phyloP scores from a whole-genome alignment of 345 rosid species.

The Lepidium africanum region DNA sequence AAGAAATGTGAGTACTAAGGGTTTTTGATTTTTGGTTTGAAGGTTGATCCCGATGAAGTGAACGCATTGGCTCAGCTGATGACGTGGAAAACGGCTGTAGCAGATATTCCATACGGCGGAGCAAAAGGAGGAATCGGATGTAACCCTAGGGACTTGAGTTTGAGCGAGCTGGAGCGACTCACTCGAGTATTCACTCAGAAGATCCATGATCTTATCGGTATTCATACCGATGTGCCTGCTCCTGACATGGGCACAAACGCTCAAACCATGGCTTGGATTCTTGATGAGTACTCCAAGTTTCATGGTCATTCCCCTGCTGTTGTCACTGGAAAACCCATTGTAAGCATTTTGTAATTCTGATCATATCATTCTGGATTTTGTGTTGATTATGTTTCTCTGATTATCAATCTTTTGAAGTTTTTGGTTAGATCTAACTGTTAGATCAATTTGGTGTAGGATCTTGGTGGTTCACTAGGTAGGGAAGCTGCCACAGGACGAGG shows the following conservation, averaged over 20 bases:
- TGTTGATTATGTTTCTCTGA: background rate
- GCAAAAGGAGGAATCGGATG: slow-evolving; percentile 98
- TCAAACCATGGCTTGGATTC: slow-evolving; percentile 98
- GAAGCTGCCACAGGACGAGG: slow-evolving; percentile 99
- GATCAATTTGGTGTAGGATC: slow-evolving; percentile 52
- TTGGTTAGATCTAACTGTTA: background rate
- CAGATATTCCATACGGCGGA: slow-evolving; percentile 92
- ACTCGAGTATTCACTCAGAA: slow-evolving; percentile 97
- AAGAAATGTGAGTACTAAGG: background rate
- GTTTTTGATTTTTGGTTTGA: background rate
- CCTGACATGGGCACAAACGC: slow-evolving; percentile 97
- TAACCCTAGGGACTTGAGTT: slow-evolving; percentile 53
- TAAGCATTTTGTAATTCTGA: slow-evolving; percentile 27
- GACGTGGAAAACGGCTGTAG: slow-evolving; percentile 99
- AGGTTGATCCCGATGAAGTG: slow-evolving; percentile 98
- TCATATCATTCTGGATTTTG: background rate
- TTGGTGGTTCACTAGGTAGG: slow-evolving; percentile 97
- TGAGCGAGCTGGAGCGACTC: slow-evolving; percentile 74
- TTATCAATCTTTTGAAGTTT: slow-evolving; percentile 2
- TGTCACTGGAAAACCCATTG: slow-evolving; percentile 90
- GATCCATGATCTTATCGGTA: slow-evolving; percentile 92
- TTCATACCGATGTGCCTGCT: slow-evolving; percentile 90
- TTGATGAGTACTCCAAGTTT: slow-evolving; percentile 94
- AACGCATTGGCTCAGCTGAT: slow-evolving; percentile 94
- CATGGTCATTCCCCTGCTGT: slow-evolving; percentile 96